Evolutionary conservation across 306 rosid species (phyloP).

Genomic region (Spatholobus suberectus): DNA sequence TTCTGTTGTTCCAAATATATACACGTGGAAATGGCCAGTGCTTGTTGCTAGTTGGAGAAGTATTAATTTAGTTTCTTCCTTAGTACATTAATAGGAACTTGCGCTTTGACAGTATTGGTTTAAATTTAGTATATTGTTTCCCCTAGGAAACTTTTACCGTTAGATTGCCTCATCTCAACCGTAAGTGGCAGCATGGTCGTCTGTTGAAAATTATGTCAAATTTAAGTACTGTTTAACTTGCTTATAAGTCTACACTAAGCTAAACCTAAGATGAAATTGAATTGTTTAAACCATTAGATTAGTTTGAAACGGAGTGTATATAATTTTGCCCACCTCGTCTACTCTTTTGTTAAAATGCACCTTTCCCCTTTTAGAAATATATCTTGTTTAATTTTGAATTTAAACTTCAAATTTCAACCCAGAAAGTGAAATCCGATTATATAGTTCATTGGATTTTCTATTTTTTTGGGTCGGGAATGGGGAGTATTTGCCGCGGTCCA

Average conservation of each 20-base stretch:
- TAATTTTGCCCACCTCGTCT: not conserved
- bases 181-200: not conserved
- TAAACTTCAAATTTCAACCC: not conserved
- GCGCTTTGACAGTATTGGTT: not conserved
- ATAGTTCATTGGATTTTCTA: not conserved
- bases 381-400: not conserved
- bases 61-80: slow-evolving; percentile 25
- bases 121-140: slow-evolving; percentile 8
- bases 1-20: not conserved
- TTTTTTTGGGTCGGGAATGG: not conserved
- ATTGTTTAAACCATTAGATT: not conserved
- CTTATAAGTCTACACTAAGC: not conserved
- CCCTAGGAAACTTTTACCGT: not conserved
- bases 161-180: not conserved
- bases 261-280: not conserved
- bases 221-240: not conserved
- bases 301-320: not conserved
- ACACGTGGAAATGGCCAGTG: slow-evolving; percentile 3
- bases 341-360: not conserved
- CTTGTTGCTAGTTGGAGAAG: slow-evolving; percentile 18
- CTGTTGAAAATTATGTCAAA: not conserved
- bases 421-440: not conserved
- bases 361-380: not conserved
- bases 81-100: slow-evolving; percentile 20
- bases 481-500: not conserved